Conservation (phyloP, 306 rosid genomes). For the Lablab purpureus region DNA sequence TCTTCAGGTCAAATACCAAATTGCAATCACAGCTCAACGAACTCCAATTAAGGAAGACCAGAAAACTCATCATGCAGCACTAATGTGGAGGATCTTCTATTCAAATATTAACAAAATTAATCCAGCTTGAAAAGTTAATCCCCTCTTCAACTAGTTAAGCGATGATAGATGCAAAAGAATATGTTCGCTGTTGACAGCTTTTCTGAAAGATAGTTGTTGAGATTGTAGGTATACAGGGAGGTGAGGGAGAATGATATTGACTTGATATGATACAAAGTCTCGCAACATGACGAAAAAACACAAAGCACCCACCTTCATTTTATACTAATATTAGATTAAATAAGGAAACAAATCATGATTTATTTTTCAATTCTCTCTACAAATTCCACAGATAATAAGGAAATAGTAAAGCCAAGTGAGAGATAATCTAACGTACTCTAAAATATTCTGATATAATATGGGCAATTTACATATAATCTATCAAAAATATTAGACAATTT, state of each 20-base stretch:
- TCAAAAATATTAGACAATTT: background rate
- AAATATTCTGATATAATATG: background rate
- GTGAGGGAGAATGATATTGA: background rate
- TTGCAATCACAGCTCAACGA: slow-evolving; percentile 2
- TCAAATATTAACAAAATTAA: slow-evolving; percentile 1
- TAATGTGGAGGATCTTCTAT: background rate
- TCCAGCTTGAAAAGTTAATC: slow-evolving; percentile 7
- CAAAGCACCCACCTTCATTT: background rate
- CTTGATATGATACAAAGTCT: background rate
- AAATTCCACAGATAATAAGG: background rate
- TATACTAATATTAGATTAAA: slow-evolving; percentile 6
- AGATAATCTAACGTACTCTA: background rate
- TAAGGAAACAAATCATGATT: background rate
- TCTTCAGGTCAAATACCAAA: background rate
- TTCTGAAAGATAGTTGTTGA: background rate
- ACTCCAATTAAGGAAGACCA: slow-evolving; percentile 4
- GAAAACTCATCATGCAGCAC: slow-evolving; percentile 14
- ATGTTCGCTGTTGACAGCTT: background rate
- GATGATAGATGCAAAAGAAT: background rate
- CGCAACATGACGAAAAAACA: background rate
- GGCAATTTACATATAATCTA: background rate
- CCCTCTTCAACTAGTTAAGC: background rate
- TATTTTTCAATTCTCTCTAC: too few species aligned
- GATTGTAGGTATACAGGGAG: background rate
- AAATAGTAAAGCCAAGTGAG: background rate